Evolutionary conservation across 805 yeast species (phyloP).

Genomic region (Hanseniaspora mollemarum): DNA sequence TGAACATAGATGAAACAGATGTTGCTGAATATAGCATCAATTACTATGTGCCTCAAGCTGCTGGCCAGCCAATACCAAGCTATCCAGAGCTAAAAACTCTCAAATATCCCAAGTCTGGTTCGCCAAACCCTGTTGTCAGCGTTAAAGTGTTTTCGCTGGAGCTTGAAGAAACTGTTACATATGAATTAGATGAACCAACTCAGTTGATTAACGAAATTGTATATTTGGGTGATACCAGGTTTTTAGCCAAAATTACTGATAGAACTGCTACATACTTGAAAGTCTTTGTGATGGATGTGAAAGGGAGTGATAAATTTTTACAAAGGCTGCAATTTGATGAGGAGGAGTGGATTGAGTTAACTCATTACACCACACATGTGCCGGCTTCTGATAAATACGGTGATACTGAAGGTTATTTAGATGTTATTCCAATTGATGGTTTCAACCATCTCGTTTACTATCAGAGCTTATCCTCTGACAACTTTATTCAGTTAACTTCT

Average conservation of each 20-base stretch:
- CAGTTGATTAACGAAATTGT: slow-evolving; percentile 53
- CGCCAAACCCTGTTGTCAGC: slow-evolving; percentile 56
- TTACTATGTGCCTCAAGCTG: slow-evolving; percentile 49
- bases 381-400: slow-evolving; percentile 36
- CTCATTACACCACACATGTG: slow-evolving; percentile 48
- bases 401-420: slow-evolving; percentile 62
- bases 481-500: slow-evolving; percentile 48
- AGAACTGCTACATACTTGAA: slow-evolving; percentile 58
- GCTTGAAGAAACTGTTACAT: slow-evolving; percentile 28
- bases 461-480: slow-evolving; percentile 50
- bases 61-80: slow-evolving; percentile 31
- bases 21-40: slow-evolving; percentile 68
- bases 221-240: slow-evolving; percentile 51
- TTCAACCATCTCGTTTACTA: slow-evolving; percentile 73
- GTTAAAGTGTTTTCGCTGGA: slow-evolving; percentile 37
- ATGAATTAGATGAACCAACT: slow-evolving; percentile 32
- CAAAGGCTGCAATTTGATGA: slow-evolving; percentile 39
- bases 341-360: slow-evolving; percentile 69
- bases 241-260: slow-evolving; percentile 49
- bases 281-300: slow-evolving; percentile 43
- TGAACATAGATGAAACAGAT: slow-evolving; percentile 58
- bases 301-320: slow-evolving; percentile 17
- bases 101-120: slow-evolving; percentile 81
- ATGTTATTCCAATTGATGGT: slow-evolving; percentile 54
- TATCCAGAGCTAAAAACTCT: slow-evolving; percentile 53